Percentiles rank a stretch among this genome's conserved stretches.
Evolutionary conservation across 2,329 filamentous ascomycete species (phyloP).

Genomic region (Verticillium albo-atrum): DNA sequence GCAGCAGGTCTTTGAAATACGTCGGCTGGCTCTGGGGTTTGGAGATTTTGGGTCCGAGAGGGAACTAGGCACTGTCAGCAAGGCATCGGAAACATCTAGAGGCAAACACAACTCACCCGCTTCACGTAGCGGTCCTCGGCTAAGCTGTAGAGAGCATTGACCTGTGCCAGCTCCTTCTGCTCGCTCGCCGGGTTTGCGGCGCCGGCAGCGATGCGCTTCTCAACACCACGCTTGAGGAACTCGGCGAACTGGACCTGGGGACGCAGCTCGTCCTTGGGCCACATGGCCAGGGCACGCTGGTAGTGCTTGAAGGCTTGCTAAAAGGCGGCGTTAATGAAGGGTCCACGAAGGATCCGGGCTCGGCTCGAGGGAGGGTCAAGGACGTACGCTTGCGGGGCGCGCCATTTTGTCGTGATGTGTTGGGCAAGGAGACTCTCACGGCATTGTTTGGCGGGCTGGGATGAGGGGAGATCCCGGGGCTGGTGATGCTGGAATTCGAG

Average conservation of each 20-base stretch:
- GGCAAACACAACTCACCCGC: slow-evolving; percentile 33
- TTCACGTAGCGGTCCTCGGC: slow-evolving; percentile 55
- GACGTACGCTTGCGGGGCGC: slow-evolving; percentile 14
- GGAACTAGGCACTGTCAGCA: slow-evolving; percentile 29
- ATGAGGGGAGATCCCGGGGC: background rate
- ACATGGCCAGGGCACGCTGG: slow-evolving; percentile 47
- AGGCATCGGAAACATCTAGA: background rate
- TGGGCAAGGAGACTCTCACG: background rate
- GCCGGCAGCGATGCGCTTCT: slow-evolving; percentile 19
- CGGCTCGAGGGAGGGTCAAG: background rate
- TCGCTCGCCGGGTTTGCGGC: slow-evolving; percentile 32
- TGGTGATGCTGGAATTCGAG: background rate
- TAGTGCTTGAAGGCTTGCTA: slow-evolving; percentile 43
- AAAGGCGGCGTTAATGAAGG: slow-evolving; percentile 1
- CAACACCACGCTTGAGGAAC: slow-evolving; percentile 43
- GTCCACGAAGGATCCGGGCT: background rate
- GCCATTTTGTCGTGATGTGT: slow-evolving; percentile 12
- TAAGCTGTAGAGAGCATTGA: slow-evolving; percentile 55
- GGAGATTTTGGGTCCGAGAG: slow-evolving; percentile 45
- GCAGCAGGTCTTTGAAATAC: slow-evolving; percentile 57
- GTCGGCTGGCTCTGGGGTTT: slow-evolving; percentile 58
- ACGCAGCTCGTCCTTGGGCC: slow-evolving; percentile 61
- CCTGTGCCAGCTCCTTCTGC: slow-evolving; percentile 48
- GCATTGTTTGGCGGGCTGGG: background rate
- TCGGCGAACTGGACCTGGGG: slow-evolving; percentile 60